These are phyloP conservation scores for Paramecium tetraurelia DNA, from an alignment of 73 alveolate genomes.

Conservation along the genomic window DNA sequence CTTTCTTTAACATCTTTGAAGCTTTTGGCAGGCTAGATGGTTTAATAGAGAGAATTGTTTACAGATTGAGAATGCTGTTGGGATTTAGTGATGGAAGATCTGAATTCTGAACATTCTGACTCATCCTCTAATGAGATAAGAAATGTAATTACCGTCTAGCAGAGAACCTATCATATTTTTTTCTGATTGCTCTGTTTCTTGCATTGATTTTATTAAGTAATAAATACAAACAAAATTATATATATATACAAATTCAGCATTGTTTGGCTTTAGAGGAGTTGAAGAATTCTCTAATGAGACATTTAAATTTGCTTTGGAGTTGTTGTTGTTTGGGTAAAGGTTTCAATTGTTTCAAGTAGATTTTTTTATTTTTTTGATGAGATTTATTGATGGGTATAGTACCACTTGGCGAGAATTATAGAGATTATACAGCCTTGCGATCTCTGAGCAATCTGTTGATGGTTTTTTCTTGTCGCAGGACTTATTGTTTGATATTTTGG, in stretches of 20 bases:
- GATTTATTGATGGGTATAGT: not conserved
- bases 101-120: slow-evolving; percentile 36
- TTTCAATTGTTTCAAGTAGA: not conserved
- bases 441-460: not conserved
- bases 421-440: not conserved
- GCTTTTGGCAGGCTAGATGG: slow-evolving; percentile 28
- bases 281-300: not conserved
- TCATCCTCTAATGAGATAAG: not conserved
- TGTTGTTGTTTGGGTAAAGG: not conserved
- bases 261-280: not conserved
- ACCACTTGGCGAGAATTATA: not conserved
- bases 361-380: not conserved
- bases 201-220: not conserved
- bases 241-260: not conserved
- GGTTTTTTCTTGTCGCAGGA: not conserved
- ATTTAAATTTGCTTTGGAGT: not conserved
- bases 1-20: not conserved
- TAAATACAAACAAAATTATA: not conserved
- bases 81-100: slow-evolving; percentile 43
- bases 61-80: slow-evolving; percentile 13
- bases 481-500: not conserved
- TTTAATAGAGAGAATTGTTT: not conserved
- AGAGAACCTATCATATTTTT: slow-evolving; percentile 49
- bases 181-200: slow-evolving; percentile 21
- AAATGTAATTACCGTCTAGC: not conserved